Conservation (phyloP, 2,329 filamentous ascomycete species). For the Harringtonia aguacate region DNA sequence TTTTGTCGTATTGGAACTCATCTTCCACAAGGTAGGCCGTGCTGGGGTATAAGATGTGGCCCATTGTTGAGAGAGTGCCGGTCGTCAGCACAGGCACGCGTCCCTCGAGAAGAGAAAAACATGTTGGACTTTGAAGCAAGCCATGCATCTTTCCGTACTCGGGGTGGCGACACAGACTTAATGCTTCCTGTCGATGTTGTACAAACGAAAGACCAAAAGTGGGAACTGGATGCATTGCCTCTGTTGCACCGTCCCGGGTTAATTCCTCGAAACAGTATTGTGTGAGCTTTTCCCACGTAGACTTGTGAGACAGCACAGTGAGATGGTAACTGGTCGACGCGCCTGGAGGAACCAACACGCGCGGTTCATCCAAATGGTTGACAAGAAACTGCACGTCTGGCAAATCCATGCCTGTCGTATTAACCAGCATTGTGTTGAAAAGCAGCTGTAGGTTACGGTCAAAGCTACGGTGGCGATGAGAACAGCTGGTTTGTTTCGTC, state of each 20-base stretch:
- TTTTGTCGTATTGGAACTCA: neutral
- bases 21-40: slow-evolving; percentile 21
- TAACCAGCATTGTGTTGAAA: neutral
- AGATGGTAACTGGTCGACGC: slow-evolving; percentile 9
- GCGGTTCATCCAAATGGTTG: slow-evolving; percentile 39
- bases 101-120: slow-evolving; percentile 26
- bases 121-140: slow-evolving; percentile 30
- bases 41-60: slow-evolving; percentile 40
- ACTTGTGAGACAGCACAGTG: slow-evolving; percentile 16
- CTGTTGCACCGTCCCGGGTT: neutral
- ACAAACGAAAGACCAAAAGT: slow-evolving; percentile 26
- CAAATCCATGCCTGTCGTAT: slow-evolving; percentile 10
- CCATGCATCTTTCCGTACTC: slow-evolving; percentile 33
- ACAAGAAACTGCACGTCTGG: slow-evolving; percentile 31
- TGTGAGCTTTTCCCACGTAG: slow-evolving; percentile 22
- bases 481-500: neutral
- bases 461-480: slow-evolving; percentile 15
- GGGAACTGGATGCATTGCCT: neutral
- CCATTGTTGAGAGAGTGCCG: slow-evolving; percentile 32
- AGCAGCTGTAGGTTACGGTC: slow-evolving; percentile 9
- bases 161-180: slow-evolving; percentile 32
- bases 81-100: slow-evolving; percentile 35
- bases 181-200: slow-evolving; percentile 14
- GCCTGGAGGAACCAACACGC: slow-evolving; percentile 20
- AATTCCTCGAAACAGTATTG: no score